Percentiles rank a stretch among this genome's conserved stretches.
Evolutionary conservation across 345 rosid species (phyloP).

Genomic region (Diplotaxis tenuifolia): DNA sequence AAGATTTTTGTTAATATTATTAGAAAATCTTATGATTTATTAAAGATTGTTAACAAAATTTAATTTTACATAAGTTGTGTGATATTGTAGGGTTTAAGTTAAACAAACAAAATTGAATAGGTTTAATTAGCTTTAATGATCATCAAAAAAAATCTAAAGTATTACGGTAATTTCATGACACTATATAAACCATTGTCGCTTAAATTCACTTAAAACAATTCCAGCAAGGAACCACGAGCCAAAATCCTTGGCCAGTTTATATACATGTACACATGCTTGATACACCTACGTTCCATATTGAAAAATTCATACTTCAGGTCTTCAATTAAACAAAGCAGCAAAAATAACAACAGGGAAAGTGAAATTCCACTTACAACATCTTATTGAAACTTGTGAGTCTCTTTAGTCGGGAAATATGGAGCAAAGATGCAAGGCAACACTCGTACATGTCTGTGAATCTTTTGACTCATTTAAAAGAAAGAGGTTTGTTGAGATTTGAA

Average conservation of each 20-base stretch:
- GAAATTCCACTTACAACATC: slow-evolving; percentile 64
- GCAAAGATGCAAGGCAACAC: slow-evolving; percentile 79
- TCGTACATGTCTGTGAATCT: slow-evolving; percentile 43
- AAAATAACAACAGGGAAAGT: slow-evolving; percentile 2
- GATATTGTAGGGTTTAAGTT: too few relatives aligned
- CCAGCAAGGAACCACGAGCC: neutral
- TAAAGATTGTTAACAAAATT: too few relatives aligned
- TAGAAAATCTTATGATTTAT: too few relatives aligned
- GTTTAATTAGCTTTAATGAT: too few relatives aligned
- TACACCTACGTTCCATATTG: neutral
- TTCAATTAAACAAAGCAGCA: neutral
- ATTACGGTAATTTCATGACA: too few relatives aligned
- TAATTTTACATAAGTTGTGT: too few relatives aligned
- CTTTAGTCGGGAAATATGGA: slow-evolving; percentile 83
- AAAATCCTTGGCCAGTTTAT: neutral
- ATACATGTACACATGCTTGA: neutral
- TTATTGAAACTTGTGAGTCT: slow-evolving; percentile 87
- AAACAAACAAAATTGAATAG: too few relatives aligned
- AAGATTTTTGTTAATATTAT: too few relatives aligned
- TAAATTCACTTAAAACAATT: neutral
- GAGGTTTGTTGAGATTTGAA: neutral
- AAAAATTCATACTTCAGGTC: neutral
- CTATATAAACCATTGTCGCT: too few relatives aligned
- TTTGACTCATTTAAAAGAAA: slow-evolving; percentile 46
- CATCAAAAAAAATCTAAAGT: too few relatives aligned